phyloP scores from a whole-genome alignment of 192 early-diverging fungal species.

The Backusella mclennaniae region DNA sequence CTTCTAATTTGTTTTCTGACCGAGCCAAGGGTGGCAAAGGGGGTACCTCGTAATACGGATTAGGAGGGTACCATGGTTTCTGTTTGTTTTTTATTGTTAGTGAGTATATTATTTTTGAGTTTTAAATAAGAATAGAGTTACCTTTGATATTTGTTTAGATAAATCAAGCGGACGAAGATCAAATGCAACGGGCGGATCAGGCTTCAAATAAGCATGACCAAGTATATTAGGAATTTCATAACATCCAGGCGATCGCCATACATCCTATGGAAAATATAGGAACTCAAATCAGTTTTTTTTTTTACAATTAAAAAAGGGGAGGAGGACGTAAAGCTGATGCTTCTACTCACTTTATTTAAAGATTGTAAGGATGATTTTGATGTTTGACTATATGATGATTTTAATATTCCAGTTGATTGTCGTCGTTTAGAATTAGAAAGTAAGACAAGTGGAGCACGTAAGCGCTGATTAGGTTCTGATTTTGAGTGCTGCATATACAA shows the following conservation, averaged over 20 bases:
- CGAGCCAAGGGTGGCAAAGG: conserved; percentile 32
- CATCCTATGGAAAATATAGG: conserved; percentile 10
- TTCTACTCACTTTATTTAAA: not conserved
- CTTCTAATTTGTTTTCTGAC: conserved; percentile 37
- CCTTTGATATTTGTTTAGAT: conserved; percentile 33
- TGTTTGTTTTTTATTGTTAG: not conserved
- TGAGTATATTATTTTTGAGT: conserved; percentile 6
- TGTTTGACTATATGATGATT: conserved; percentile 7
- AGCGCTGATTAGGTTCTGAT: conserved; percentile 8
- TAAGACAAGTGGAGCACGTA: not conserved
- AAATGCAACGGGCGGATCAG: conserved; percentile 32
- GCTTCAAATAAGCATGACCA: conserved; percentile 34
- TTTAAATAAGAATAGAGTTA: conserved; percentile 6
- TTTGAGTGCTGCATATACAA: conserved; percentile 9
- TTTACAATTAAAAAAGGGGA: not conserved
- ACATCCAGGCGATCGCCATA: conserved; percentile 35
- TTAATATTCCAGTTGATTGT: conserved; percentile 11
- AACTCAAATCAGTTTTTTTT: not conserved
- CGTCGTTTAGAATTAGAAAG: conserved; percentile 3
- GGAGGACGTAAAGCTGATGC: not conserved
- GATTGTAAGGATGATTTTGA: not conserved
- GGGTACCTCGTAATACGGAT: conserved; percentile 31
- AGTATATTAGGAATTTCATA: conserved; percentile 34
- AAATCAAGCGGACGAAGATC: conserved; percentile 28
- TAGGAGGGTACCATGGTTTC: conserved; percentile 41